phyloP scores from a whole-genome alignment of 306 rosid genomes.

The Neltuma alba region DNA sequence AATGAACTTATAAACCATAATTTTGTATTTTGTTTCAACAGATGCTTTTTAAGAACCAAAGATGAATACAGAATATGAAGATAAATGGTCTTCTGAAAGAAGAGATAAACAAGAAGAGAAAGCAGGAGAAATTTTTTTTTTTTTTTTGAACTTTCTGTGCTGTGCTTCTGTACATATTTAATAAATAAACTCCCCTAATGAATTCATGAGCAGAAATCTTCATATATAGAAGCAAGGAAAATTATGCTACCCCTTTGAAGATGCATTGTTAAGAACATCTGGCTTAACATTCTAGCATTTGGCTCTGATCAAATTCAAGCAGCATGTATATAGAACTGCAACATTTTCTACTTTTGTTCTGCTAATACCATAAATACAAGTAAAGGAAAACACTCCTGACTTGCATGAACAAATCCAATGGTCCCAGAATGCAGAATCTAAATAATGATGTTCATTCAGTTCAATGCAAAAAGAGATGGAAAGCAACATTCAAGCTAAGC shows the following conservation, averaged over 20 bases:
- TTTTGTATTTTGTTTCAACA: neutral
- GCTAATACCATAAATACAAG: neutral
- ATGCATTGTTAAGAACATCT: neutral
- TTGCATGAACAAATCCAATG: neutral
- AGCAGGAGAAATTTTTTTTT: neutral
- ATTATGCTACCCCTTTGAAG: neutral
- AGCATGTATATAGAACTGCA: neutral
- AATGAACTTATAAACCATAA: neutral
- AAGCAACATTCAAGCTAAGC: neutral
- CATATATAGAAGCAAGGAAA: constrained; percentile 2
- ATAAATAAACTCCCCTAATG: neutral
- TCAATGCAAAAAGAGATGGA: neutral
- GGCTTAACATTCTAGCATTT: neutral
- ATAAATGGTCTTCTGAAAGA: neutral
- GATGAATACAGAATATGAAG: neutral
- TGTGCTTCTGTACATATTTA: neutral
- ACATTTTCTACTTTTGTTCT: neutral
- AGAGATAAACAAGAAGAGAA: neutral
- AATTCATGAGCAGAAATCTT: neutral
- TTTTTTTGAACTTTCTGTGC: neutral
- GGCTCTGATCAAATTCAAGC: neutral
- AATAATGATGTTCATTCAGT: neutral
- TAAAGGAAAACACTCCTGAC: neutral
- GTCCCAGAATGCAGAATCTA: neutral
- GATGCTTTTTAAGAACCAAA: neutral